Conservation (phyloP, 345 rosid genomes). For the Eucalyptus erythrocorys region DNA sequence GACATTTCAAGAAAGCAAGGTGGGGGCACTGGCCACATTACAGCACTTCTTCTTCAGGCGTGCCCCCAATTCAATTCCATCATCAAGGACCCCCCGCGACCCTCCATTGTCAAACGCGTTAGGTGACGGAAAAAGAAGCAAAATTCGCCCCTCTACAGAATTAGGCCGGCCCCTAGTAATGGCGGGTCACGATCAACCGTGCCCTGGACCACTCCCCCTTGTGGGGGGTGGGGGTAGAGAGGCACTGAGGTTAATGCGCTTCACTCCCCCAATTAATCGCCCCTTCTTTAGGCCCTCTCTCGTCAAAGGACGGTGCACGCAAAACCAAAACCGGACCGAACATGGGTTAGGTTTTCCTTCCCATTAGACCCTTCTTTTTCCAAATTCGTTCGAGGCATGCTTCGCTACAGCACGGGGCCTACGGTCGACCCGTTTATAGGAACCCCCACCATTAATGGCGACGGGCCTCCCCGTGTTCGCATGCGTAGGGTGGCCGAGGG, state of each 20-base stretch:
- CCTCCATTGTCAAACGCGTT: background rate
- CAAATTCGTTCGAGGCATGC: background rate
- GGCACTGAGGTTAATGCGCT: background rate
- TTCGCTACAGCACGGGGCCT: background rate
- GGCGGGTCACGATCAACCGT: background rate
- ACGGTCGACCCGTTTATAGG: background rate
- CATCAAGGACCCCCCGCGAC: background rate
- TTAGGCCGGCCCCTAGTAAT: background rate
- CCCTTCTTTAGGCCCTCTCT: background rate
- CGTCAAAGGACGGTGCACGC: background rate
- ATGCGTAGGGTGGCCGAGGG: background rate
- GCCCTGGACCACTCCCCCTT: background rate
- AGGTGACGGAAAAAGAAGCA: background rate
- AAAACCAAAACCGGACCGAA: background rate
- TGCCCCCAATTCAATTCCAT: background rate
- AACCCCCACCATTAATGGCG: background rate
- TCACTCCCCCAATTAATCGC: background rate
- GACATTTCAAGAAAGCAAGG: background rate
- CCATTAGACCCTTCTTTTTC: background rate
- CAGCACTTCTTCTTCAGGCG: background rate
- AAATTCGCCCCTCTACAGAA: background rate
- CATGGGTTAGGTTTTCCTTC: background rate
- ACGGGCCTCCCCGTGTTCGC: background rate
- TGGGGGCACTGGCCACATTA: background rate
- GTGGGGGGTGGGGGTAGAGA: background rate